These are phyloP conservation scores for Pseudogymnoascus sp. DNA, from an alignment of 2,329 filamentous ascomycete genomes.

Conservation along the genomic window DNA sequence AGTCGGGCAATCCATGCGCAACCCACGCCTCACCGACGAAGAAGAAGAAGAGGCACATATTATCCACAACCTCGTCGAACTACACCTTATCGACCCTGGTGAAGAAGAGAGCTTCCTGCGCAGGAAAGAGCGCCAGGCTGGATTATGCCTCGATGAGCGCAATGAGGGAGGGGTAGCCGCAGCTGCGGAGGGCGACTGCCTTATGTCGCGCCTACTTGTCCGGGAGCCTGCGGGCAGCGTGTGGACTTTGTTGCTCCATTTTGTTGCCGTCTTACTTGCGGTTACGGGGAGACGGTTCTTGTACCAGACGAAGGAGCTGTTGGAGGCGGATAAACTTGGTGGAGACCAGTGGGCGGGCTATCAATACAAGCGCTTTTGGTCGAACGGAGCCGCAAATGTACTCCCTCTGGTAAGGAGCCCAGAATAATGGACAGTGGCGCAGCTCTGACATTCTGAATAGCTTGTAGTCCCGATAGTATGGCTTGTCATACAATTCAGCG, in stretches of 20 bases:
- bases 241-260: background rate
- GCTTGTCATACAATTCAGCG: background rate
- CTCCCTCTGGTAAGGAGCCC: background rate
- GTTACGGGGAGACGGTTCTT: background rate
- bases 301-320: background rate
- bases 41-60: background rate
- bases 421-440: background rate
- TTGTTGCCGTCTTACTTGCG: background rate
- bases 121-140: background rate
- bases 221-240: background rate
- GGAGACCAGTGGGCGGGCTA: too few relatives aligned
- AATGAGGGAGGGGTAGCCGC: background rate
- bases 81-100: background rate
- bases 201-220: background rate
- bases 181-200: background rate
- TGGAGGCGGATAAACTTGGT: background rate
- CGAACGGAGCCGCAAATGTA: background rate
- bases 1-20: background rate
- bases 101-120: background rate
- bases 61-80: conserved; percentile 2
- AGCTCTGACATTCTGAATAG: background rate
- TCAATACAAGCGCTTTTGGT: background rate
- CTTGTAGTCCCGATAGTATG: background rate
- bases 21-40: background rate
- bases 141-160: background rate